phyloP scores from a whole-genome alignment of 352 stramenopile genomes.

The Pythium volutum region DNA sequence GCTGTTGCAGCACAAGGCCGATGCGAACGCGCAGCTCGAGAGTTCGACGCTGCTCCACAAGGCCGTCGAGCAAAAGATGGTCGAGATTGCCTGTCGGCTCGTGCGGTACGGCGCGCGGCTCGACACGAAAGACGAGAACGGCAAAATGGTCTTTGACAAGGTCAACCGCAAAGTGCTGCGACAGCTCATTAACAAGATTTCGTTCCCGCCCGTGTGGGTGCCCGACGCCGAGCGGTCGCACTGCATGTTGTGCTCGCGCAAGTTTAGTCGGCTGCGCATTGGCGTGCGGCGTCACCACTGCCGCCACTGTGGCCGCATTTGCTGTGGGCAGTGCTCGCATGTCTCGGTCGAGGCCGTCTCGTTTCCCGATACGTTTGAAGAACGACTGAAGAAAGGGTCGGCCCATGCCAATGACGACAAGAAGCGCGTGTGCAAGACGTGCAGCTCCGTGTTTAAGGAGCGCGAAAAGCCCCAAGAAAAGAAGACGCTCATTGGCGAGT shows the following conservation, averaged over 20 bases:
- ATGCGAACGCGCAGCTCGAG: conserved; percentile 64
- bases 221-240: conserved; percentile 61
- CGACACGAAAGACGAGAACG: conserved; percentile 70
- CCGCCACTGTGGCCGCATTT: conserved; percentile 77
- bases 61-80: conserved; percentile 26
- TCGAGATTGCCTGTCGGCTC: conserved; percentile 73
- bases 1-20: conserved; percentile 71
- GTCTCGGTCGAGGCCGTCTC: conserved; percentile 65
- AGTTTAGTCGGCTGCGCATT: conserved; percentile 49
- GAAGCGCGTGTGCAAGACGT: conserved; percentile 75
- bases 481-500: conserved; percentile 51
- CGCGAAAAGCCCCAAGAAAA: conserved; percentile 45
- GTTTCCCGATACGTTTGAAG: conserved; percentile 54
- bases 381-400: conserved; percentile 36
- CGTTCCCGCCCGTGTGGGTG: conserved; percentile 79
- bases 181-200: conserved; percentile 74
- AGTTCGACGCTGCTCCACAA: conserved; percentile 69
- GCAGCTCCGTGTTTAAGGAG: conserved; percentile 72
- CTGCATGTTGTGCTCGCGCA: conserved; percentile 79
- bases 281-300: conserved; percentile 81
- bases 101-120: conserved; percentile 74
- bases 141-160: conserved; percentile 84
- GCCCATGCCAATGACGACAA: conserved; percentile 51
- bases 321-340: conserved; percentile 77
- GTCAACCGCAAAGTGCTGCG: conserved; percentile 70